Base-by-base conservation (phyloP, 352 stramenopile genomes). In the Pythium folliculosum region DNA sequence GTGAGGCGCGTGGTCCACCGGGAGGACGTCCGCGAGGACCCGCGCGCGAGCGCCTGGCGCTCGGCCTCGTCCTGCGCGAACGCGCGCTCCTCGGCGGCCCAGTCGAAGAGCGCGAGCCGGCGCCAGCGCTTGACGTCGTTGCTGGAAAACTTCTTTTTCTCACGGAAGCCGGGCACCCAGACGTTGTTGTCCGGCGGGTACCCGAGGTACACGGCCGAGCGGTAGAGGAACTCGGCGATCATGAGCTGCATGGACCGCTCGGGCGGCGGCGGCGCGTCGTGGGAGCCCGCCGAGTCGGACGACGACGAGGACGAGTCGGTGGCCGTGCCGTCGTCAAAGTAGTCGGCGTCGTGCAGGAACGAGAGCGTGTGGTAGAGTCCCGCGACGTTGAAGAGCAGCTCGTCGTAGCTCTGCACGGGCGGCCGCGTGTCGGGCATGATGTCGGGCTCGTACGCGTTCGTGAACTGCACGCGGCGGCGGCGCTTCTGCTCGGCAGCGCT, bases 91-190 rank as follows among this genome's bases (percentile, higher is more conserved):
- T 92, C 82, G 56, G 87, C 72, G 0, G 77, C 75, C 84, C 84
- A 92, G 73, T 92, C 79, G 59, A 87, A 84, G 63, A 88, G 82
- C 17, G 82, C 84, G 45, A 92, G 79, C 1, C 84, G 72, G 23
- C 84, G 67, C 84, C 84, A 92, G n/a, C 84, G 79, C 61, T 86
- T 88, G 32, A 89, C 84, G 72, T 92, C 84, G 59, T 91, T 92
- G 25, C 74, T 72, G 7, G 82, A 90, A 70, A 90, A 92, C 21
- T 73, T 73, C 56, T 92, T 90, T 27, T 84, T 76, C 56, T 89
- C 72, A 38, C 81, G 77, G 53, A 92, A 92, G 14, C 78, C 78
- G 0, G 81, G 81, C 22, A 90, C 67, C 82, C 82, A 90, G 23
- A 82, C 77, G 16, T 79, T 78, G 52, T 81, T 73, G 16, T 82